Conservation (phyloP, 495 filamentous ascomycete species). For the Cercophora sp. region DNA sequence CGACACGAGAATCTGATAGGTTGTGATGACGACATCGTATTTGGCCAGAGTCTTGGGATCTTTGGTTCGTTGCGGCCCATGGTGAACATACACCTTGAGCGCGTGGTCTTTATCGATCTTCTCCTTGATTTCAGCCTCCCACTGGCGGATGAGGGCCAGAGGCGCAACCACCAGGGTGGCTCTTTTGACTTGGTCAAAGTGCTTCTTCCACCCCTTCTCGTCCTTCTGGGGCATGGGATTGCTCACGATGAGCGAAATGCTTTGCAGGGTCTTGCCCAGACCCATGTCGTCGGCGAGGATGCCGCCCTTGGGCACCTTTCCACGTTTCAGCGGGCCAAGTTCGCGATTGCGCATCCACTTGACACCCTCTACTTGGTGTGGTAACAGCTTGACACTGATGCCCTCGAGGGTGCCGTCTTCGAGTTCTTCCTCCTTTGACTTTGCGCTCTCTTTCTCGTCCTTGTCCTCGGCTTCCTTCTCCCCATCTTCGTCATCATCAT, state of each 20-base stretch:
- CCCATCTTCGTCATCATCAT: constrained; percentile 57
- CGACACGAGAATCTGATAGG: constrained; percentile 89
- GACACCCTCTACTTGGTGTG: constrained; percentile 89
- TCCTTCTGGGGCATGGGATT: constrained; percentile 65
- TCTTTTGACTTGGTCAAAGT: constrained; percentile 61
- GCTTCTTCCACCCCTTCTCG: constrained; percentile 52
- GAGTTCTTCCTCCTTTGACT: constrained; percentile 18
- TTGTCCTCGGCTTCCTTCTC: constrained; percentile 20
- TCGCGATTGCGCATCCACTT: constrained; percentile 92
- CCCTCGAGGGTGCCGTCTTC: constrained; percentile 55
- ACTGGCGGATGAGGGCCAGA: constrained; percentile 91
- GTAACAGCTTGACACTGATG: constrained; percentile 78
- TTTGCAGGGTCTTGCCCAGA: constrained; percentile 79
- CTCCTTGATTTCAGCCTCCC: constrained; percentile 85
- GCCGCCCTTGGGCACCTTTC: constrained; percentile 77
- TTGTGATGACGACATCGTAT: constrained; percentile 96
- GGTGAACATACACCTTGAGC: constrained; percentile 81
- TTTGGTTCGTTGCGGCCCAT: constrained; percentile 81
- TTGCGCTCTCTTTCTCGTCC: constrained; percentile 2
- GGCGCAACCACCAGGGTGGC: constrained; percentile 92
- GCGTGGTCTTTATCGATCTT: constrained; percentile 65
- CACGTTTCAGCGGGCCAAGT: constrained; percentile 69
- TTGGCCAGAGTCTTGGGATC: constrained; percentile 64
- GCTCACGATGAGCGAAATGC: constrained; percentile 73
- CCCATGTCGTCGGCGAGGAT: constrained; percentile 88